Evolutionary conservation across 2,329 filamentous ascomycete species (phyloP).

Genomic region (Fusarium goolgardi): DNA sequence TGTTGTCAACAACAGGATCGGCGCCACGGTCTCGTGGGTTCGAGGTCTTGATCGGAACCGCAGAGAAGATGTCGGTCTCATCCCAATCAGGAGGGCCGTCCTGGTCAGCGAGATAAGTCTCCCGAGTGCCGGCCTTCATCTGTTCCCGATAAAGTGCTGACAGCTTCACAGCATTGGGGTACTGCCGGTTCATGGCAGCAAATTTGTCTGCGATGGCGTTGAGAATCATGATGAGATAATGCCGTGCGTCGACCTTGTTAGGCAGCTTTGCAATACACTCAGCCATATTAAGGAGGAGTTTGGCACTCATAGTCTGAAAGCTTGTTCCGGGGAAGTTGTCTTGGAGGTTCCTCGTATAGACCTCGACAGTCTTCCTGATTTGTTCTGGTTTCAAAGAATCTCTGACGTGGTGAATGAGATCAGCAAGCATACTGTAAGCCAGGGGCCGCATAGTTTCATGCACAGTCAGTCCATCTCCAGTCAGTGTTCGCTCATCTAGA

Average conservation of each 20-base stretch:
- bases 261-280: conserved; percentile 95
- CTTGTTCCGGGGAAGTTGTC: conserved; percentile 97
- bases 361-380: conserved; percentile 94
- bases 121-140: conserved; percentile 69
- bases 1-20: conserved; percentile 95
- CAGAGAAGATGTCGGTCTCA: conserved; percentile 96
- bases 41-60: conserved; percentile 94
- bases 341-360: conserved; percentile 95
- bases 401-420: conserved; percentile 95
- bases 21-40: conserved; percentile 89
- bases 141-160: conserved; percentile 81
- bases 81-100: conserved; percentile 92
- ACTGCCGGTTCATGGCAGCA: conserved; percentile 96
- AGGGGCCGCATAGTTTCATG: conserved; percentile 96
- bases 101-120: conserved; percentile 87
- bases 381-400: conserved; percentile 90
- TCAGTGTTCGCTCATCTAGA: conserved; percentile 91
- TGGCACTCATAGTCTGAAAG: conserved; percentile 99
- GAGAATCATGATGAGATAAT: conserved; percentile 96
- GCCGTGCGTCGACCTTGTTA: conserved; percentile 92
- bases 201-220: conserved; percentile 99
- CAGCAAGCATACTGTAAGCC: conserved; percentile 97
- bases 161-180: conserved; percentile 92
- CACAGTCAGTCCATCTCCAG: conserved; percentile 94
- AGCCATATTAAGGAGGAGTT: conserved; percentile 95